Base-by-base conservation (phyloP, 192 early-diverging fungal species). In the Coemansia sp. region DNA sequence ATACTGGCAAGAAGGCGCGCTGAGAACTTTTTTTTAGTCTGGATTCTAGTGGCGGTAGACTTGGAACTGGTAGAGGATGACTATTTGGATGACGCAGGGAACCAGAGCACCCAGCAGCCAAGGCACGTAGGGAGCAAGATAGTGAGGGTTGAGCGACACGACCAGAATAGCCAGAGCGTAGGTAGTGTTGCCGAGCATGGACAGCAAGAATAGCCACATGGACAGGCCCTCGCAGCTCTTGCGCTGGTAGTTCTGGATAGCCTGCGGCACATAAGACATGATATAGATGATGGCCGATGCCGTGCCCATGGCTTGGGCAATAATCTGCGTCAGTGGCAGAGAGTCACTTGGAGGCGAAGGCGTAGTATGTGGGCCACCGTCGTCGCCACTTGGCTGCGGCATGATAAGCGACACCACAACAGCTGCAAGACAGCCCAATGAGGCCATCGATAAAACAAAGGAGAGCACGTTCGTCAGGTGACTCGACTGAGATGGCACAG, bases 201-300 rank as follows among this genome's bases (percentile, higher is more conserved):
- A 86, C 76, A 91, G 89, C 26, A 87, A 62, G 67, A 95, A 95
- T 86, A 95, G 90, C 63, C 85, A 88, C 35, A 93, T 64, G 14
- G 88, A 89, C 59, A 95, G 81, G 8, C 94, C 94, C 71, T 92
- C 93, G 41, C 87, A 89, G 47, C 85, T 87, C 75, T 88, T 86
- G 64, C 85, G 83, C 59, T 69, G 71, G 69, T 83, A 87, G 80
- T 95, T 95, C 77, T 90, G 86, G 55, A 90, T 72, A 25, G 91
- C 91, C 72, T 95, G 94, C 9, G 93, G 93, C 53, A 94, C 79
- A 56, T 92, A 88, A 9, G 87, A 86, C 65, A 73, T 74, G 33
- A 82, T 81, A 36, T 81, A 81, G 41, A 81, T 64, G 0, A 76
- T 43, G 14, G 78, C 78, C 16, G 78, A 81, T 1, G 59, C 63